These are phyloP conservation scores for Luzula sylvatica DNA, from an alignment of 176 grass and related monocot genomes.

Conservation along the genomic window DNA sequence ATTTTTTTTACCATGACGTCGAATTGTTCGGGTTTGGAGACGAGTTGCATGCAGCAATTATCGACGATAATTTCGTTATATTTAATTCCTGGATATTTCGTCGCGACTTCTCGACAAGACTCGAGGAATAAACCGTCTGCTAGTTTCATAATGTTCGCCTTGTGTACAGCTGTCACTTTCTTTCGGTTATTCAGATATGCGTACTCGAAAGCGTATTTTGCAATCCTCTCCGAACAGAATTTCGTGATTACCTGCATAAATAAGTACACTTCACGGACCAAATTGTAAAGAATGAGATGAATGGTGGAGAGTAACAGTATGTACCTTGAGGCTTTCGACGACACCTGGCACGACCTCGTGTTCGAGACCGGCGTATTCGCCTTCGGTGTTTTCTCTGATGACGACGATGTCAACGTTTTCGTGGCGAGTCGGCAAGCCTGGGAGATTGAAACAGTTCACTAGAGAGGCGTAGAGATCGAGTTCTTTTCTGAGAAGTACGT, in stretches of 20 bases:
- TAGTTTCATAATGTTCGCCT: constrained; percentile 99
- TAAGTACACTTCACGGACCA: constrained; percentile 9
- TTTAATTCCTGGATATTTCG: constrained; percentile 84
- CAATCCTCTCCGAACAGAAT: constrained; percentile 97
- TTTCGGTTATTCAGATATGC: constrained; percentile 98
- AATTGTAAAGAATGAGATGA: background rate
- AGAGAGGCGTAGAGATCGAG: constrained; percentile 95
- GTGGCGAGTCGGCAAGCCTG: constrained; percentile 73
- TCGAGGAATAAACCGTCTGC: constrained; percentile 96
- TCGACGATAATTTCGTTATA: constrained; percentile 96
- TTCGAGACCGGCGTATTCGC: constrained; percentile 89
- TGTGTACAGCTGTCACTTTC: constrained; percentile 88
- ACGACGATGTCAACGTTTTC: constrained; percentile 96
- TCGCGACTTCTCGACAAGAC: constrained; percentile 91
- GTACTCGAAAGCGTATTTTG: constrained; percentile 98
- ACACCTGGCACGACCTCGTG: constrained; percentile 96
- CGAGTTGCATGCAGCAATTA: constrained; percentile 99
- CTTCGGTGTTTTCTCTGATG: constrained; percentile 97
- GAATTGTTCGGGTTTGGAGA: constrained; percentile 90
- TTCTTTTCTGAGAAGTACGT: constrained; percentile 83
- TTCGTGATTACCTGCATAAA: constrained; percentile 84
- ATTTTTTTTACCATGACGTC: constrained; percentile 84
- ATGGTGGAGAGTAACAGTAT: background rate
- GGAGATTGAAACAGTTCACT: constrained; percentile 90
- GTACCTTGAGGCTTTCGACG: constrained; percentile 91